These are phyloP conservation scores for Tetraselmis striata DNA, from an alignment of 139 green algal species.

Conservation along the genomic window DNA sequence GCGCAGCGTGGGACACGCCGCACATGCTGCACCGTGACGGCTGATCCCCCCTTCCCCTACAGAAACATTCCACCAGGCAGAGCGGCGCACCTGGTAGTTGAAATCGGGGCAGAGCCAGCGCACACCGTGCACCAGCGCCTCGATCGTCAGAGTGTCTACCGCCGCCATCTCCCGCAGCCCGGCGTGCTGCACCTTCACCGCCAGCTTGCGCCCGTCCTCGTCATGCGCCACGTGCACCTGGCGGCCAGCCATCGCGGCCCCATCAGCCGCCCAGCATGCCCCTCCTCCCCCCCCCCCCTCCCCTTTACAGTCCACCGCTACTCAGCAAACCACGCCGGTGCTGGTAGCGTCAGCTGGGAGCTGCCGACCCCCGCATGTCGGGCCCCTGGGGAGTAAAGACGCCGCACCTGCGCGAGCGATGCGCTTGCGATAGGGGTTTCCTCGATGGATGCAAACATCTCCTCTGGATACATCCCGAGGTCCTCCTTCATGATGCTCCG, in stretches of 20 bases:
- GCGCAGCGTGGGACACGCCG: too few species aligned
- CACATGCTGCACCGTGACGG: too few species aligned
- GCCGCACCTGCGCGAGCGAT: constrained; percentile 68
- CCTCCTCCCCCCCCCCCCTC: too few species aligned
- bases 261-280: too few species aligned
- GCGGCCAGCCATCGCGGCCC: too few species aligned
- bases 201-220: constrained; percentile 61
- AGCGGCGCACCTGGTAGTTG: constrained; percentile 31
- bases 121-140: constrained; percentile 56
- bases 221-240: constrained; percentile 72
- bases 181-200: constrained; percentile 85
- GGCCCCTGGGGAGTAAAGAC: too few species aligned
- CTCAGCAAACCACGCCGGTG: too few species aligned
- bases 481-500: constrained; percentile 38
- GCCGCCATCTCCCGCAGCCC: constrained; percentile 62
- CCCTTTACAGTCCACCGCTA: too few species aligned
- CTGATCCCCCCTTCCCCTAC: too few species aligned
- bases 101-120: constrained; percentile 48
- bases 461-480: constrained; percentile 41
- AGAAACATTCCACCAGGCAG: too few species aligned
- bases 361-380: too few species aligned
- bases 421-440: constrained; percentile 61
- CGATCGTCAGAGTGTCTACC: constrained; percentile 76
- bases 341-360: too few species aligned
- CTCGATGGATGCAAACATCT: constrained; percentile 59